Percentiles rank a stretch among this genome's conserved stretches.
These are phyloP conservation scores for Cordyceps tenuipes DNA, from an alignment of 2,329 filamentous ascomycete species.

Conservation along the genomic window DNA sequence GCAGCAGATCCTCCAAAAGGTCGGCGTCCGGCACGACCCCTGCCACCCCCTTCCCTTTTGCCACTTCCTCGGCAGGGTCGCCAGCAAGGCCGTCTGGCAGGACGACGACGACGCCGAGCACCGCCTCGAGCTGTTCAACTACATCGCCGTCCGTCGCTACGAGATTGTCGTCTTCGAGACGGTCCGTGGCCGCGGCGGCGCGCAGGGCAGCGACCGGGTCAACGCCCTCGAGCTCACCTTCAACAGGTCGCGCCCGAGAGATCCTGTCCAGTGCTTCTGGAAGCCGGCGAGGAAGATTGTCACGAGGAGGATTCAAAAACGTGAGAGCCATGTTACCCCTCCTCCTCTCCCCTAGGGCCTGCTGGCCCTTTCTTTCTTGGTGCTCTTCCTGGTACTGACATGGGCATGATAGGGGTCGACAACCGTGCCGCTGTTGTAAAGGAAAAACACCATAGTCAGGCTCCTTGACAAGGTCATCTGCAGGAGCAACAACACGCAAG, in stretches of 20 bases:
- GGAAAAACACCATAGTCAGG: too few relatives aligned
- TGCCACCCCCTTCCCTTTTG: not conserved
- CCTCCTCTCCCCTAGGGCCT: too few relatives aligned
- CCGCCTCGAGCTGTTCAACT: not conserved
- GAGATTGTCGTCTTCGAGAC: not conserved
- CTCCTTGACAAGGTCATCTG: too few relatives aligned
- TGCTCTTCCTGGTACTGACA: too few relatives aligned
- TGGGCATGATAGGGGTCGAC: too few relatives aligned
- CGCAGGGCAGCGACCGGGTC: too few relatives aligned
- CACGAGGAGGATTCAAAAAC: not conserved
- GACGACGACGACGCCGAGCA: not conserved
- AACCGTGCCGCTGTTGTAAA: too few relatives aligned
- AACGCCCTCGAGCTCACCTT: not conserved
- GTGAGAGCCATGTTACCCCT: not conserved
- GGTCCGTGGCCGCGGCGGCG: too few relatives aligned
- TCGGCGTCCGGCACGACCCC: not conserved
- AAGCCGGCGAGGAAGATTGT: not conserved
- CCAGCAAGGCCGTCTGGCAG: not conserved
- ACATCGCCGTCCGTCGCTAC: not conserved
- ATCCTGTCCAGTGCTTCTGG: not conserved
- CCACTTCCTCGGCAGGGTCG: not conserved
- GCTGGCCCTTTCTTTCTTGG: too few relatives aligned
- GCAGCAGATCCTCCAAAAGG: not conserved
- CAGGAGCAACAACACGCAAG: not conserved
- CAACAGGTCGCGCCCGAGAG: not conserved